Evolutionary conservation across 352 stramenopile genomes (phyloP).

Genomic region (Globisporangium barbulae): DNA sequence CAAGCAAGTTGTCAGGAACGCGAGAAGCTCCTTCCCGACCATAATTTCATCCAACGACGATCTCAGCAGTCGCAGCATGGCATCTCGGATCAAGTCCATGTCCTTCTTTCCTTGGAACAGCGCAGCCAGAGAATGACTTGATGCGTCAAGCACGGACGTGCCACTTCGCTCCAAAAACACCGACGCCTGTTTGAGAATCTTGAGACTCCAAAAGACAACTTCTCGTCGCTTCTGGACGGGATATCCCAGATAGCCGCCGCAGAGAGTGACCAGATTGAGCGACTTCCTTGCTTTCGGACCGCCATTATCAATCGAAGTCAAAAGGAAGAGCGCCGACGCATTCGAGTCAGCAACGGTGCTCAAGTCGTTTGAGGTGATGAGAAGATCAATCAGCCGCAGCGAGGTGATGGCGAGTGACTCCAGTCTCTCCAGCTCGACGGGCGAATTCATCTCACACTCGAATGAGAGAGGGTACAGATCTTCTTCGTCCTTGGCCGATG

Average conservation of each 20-base stretch:
- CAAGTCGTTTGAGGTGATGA: conserved; percentile 24
- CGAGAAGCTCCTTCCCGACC: conserved; percentile 43
- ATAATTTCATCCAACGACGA: conserved; percentile 20
- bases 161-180: conserved; percentile 14
- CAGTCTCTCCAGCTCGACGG: conserved; percentile 19
- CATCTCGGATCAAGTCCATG: conserved; percentile 34
- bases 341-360: neutral
- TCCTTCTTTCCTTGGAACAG: conserved; percentile 47
- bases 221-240: conserved; percentile 29
- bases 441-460: conserved; percentile 21
- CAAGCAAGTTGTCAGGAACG: conserved; percentile 49
- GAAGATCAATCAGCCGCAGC: conserved; percentile 41
- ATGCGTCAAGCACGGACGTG: conserved; percentile 9
- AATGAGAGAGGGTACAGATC: conserved; percentile 34
- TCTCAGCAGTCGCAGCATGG: conserved; percentile 37
- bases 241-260: conserved; percentile 50
- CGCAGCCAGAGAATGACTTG: conserved; percentile 46
- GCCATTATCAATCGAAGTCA: conserved; percentile 45
- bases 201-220: conserved; percentile 45
- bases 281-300: conserved; percentile 28
- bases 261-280: conserved; percentile 55
- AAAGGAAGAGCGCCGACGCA: conserved; percentile 25
- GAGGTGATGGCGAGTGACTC: conserved; percentile 46
- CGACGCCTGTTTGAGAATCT: conserved; percentile 48
- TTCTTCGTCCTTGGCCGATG: conserved; percentile 8